Evolutionary conservation across 768 basidiomycete species (phyloP).

Genomic region (Calocybe cyanea): DNA sequence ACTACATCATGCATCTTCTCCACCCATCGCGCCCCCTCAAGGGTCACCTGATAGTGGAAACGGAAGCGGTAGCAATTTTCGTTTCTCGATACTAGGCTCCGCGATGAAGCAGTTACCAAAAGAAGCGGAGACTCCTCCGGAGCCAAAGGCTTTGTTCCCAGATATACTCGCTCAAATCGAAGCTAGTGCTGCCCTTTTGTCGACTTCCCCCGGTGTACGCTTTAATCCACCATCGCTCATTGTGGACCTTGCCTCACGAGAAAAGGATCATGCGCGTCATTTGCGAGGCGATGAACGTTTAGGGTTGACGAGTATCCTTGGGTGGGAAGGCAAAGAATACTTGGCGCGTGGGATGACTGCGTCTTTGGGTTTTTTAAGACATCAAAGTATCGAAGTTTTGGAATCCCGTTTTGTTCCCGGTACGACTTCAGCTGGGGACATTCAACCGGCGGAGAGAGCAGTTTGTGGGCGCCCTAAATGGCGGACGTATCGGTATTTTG

Average conservation of each 20-base stretch:
- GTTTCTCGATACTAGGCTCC: conserved; percentile 8
- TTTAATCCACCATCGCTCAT: conserved; percentile 48
- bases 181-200: conserved; percentile 35
- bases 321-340: conserved; percentile 52
- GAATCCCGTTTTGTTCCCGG: conserved; percentile 8
- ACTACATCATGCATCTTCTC: not conserved
- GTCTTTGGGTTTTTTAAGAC: conserved; percentile 42
- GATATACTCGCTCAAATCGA: conserved; percentile 39
- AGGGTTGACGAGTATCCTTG: conserved; percentile 49
- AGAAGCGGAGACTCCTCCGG: conserved; percentile 5
- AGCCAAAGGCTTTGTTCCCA: conserved; percentile 31
- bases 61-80: conserved; percentile 14
- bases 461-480: conserved; percentile 46
- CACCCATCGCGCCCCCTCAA: conserved; percentile 10
- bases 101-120: conserved; percentile 13
- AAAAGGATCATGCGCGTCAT: conserved; percentile 28
- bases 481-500: conserved; percentile 50
- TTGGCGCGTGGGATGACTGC: conserved; percentile 45
- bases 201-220: conserved; percentile 49
- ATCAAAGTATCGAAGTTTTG: conserved; percentile 13
- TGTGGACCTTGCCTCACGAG: conserved; percentile 46
- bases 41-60: conserved; percentile 26
- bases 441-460: not conserved
- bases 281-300: conserved; percentile 56
- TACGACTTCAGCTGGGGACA: not conserved